phyloP scores from a whole-genome alignment of 305 asterid species.

The Solanum hybrid region DNA sequence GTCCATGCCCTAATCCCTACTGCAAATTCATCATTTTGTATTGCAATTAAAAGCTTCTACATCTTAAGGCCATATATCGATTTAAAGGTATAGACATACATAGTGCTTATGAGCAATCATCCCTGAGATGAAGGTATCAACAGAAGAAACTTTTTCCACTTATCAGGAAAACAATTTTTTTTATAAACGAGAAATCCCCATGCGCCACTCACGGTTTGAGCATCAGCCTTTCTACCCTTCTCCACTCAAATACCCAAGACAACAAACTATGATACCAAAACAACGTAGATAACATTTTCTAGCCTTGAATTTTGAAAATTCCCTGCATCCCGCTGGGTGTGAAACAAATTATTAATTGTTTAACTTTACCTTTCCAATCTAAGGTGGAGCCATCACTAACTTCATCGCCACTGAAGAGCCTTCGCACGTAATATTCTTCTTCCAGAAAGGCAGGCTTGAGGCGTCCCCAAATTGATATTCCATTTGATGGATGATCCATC shows the following conservation, averaged over 20 bases:
- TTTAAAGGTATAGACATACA: not conserved
- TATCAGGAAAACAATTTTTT: not conserved
- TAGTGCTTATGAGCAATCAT: not conserved
- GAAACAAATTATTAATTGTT: not conserved
- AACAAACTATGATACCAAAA: not conserved
- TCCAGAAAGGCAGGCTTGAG: slow-evolving; percentile 56
- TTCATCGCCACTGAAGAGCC: slow-evolving; percentile 42
- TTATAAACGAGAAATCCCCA: not conserved
- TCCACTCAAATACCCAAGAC: not conserved
- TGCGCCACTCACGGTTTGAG: not conserved
- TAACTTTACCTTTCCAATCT: slow-evolving; percentile 31
- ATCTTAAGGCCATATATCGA: not conserved
- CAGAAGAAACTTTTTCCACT: not conserved
- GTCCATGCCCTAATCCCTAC: not conserved
- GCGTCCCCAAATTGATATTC: slow-evolving; percentile 63
- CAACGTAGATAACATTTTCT: not conserved
- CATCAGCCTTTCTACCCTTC: not conserved
- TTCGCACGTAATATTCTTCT: slow-evolving; percentile 54
- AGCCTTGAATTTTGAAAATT: not conserved
- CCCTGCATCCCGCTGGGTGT: not conserved
- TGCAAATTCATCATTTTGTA: not conserved
- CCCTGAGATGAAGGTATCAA: not conserved
- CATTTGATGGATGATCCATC: slow-evolving; percentile 64
- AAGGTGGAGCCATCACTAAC: slow-evolving; percentile 36
- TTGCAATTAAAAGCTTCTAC: not conserved